Conservation (phyloP, 2,329 filamentous ascomycete genomes). For the Diaporthe caulivora region DNA sequence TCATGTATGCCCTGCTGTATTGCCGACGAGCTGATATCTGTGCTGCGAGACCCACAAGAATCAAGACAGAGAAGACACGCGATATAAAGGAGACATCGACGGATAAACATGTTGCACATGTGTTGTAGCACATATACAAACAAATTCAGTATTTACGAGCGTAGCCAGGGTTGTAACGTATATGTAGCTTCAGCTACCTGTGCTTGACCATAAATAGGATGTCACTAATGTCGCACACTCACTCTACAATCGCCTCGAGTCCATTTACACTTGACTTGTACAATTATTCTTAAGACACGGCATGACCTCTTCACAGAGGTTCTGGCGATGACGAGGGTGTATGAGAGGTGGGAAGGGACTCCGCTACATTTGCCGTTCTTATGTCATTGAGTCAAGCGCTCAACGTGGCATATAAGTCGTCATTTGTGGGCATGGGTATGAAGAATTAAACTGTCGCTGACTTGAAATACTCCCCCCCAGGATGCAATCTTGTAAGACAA, state of each 20-base stretch:
- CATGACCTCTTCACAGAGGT: too few relatives aligned
- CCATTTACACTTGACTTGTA: neutral
- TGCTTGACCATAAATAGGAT: neutral
- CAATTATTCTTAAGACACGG: too few relatives aligned
- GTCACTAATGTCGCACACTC: neutral
- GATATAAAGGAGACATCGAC: neutral
- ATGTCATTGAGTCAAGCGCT: neutral
- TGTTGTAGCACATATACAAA: conserved; percentile 5
- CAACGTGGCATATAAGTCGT: neutral
- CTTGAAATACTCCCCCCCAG: too few relatives aligned
- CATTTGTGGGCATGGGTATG: neutral
- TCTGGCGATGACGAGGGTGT: neutral
- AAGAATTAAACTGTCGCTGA: too few relatives aligned
- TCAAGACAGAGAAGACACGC: conserved; percentile 16
- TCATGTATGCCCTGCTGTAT: neutral
- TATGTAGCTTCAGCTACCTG: too few relatives aligned
- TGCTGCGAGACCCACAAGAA: neutral
- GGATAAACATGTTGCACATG: neutral
- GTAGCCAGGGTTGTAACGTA: neutral
- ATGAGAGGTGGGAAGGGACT: neutral
- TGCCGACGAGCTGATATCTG: neutral
- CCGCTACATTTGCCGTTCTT: neutral
- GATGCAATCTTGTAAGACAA: neutral
- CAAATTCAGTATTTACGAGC: neutral
- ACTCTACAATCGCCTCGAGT: neutral